Evolutionary conservation across 495 filamentous ascomycete species (phyloP).

Genomic region (Penicillium longicatenatum): DNA sequence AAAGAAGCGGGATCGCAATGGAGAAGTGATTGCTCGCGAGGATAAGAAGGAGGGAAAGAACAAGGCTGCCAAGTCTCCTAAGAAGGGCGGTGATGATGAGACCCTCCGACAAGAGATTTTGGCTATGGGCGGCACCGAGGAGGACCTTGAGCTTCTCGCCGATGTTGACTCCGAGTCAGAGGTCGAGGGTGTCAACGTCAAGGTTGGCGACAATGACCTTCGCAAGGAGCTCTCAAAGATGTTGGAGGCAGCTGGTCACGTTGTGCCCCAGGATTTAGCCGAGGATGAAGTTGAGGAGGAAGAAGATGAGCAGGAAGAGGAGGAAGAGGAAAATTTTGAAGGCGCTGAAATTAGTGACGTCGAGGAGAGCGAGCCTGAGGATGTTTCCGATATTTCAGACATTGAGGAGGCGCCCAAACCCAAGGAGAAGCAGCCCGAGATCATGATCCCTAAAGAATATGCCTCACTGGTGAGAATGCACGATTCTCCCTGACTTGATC

Average conservation of each 20-base stretch:
- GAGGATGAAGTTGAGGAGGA: constrained; percentile 51
- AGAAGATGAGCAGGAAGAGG: constrained; percentile 32
- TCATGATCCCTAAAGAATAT: constrained; percentile 42
- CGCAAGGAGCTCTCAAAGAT: constrained; percentile 48
- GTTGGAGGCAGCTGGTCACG: constrained; percentile 45
- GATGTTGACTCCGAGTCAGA: constrained; percentile 64
- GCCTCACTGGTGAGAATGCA: constrained; percentile 41
- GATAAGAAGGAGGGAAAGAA: constrained; percentile 33
- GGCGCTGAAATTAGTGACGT: constrained; percentile 50
- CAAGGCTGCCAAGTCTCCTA: constrained; percentile 26
- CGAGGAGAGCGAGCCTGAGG: constrained; percentile 34
- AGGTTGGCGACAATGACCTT: constrained; percentile 37
- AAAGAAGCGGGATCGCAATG: constrained; percentile 53
- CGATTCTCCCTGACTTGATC: not conserved
- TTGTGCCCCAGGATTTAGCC: constrained; percentile 43
- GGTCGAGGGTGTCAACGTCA: constrained; percentile 41
- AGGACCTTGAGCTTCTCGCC: constrained; percentile 68
- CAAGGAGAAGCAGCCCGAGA: constrained; percentile 20
- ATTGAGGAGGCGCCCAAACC: constrained; percentile 21
- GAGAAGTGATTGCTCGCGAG: constrained; percentile 49
- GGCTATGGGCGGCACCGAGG: constrained; percentile 75
- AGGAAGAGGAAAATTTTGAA: constrained; percentile 29
- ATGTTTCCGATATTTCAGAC: constrained; percentile 28
- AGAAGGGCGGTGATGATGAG: constrained; percentile 32
- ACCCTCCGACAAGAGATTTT: constrained; percentile 69